Base-by-base conservation (phyloP, 106 monocot genomes). In the Triglochin maritima region DNA sequence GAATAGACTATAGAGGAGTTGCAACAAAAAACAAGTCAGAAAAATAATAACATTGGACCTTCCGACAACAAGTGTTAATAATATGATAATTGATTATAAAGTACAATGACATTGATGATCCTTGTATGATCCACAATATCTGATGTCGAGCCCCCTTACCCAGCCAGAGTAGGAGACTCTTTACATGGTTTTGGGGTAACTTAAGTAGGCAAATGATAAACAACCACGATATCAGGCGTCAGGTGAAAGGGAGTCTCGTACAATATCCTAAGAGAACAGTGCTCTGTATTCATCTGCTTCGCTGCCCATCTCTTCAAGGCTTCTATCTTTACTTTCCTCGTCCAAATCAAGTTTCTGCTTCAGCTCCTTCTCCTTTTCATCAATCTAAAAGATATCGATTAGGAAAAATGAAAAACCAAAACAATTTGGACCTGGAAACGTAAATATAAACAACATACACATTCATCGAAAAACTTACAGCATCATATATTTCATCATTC, bases 401-500 rank as follows among this genome's bases (percentile, higher is more conserved):
- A 59, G 41, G 49, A 29, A 4, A 17, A 17, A 3, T 59, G 14
- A 49, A 45, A 17, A 48, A 4, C 9, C 4, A 59, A 59, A 9
- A 12, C 46, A 6, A 49, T 44, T 14, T 2, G 12, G 16, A 3
- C 7, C 4, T 4, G 17, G 13, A 57, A 46, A 12, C 47, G 13
- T 2, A n/a, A 29, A 3, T 50, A 10, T 14, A 42, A 43, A 49
- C 56, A 43, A 49, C 56, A 59, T 59, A 66, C 53, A 49, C 51
- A 60, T 11, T 9, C 51, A 68, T 42, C 42, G 65, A 51, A 7
- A 46, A 3, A 68, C 88, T 72, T 73, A 96, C 90, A 49, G 77
- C 83, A 70, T 88, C 87, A 75, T 90, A 91, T 47, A 91, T 88
- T 70, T 96, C 85, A 88, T 96, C 90, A 76, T 91, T 90, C n/a